Conservation (phyloP, 2,329 filamentous ascomycete species). For the Rutstroemia sp. region DNA sequence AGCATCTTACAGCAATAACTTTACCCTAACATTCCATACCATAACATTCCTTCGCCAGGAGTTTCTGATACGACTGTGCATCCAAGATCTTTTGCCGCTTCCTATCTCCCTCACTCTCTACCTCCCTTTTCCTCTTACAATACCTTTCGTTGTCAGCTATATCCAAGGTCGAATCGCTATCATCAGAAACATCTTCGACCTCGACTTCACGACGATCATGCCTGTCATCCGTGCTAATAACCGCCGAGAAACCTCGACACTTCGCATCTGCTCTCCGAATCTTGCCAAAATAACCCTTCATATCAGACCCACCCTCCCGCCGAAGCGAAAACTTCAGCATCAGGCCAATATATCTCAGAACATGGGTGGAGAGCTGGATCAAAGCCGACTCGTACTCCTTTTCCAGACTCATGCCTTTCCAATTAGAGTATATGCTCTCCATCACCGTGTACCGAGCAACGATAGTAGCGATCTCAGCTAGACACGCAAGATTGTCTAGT, state of each 20-base stretch:
- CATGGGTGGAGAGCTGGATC: constrained; percentile 4
- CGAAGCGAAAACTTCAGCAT: neutral
- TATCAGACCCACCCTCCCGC: neutral
- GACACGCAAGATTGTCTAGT: neutral
- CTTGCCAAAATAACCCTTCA: neutral
- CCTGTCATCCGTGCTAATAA: neutral
- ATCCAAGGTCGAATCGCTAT: neutral
- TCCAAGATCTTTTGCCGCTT: neutral
- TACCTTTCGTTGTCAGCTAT: neutral
- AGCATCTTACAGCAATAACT: too few relatives aligned
- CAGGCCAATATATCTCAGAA: constrained; percentile 2
- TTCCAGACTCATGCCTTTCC: constrained; percentile 10
- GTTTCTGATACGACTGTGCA: neutral
- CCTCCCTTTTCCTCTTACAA: neutral
- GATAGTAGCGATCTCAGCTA: constrained; percentile 6
- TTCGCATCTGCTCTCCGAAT: neutral
- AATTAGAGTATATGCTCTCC: constrained; percentile 14
- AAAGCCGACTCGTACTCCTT: constrained; percentile 3
- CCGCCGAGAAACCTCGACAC: neutral
- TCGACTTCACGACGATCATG: neutral
- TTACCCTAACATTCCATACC: too few relatives aligned
- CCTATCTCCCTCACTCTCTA: neutral
- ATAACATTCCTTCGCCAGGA: too few relatives aligned
- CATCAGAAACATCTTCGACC: neutral
- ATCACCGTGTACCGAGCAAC: constrained; percentile 15